Percentiles rank a stretch among this genome's conserved stretches.
Evolutionary conservation across 208 protist genomes (phyloP).

Genomic region (Strigomonas culicis): DNA sequence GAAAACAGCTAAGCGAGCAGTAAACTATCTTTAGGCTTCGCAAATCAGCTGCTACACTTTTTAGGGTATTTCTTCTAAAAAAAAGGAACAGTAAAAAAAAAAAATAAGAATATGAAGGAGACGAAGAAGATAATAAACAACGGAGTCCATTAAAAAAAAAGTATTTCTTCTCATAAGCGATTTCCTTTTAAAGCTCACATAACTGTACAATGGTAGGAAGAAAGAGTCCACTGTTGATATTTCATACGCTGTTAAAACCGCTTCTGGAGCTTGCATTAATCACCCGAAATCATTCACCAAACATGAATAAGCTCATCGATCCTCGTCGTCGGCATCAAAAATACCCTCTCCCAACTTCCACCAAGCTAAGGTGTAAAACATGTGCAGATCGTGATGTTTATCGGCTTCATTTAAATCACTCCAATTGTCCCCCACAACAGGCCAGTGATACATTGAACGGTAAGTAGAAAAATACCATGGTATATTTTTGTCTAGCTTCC

Average conservation of each 20-base stretch:
- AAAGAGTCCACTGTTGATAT: too few species aligned
- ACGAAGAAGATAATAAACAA: too few species aligned
- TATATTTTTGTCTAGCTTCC: conserved; percentile 88
- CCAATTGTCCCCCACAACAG: conserved; percentile 81
- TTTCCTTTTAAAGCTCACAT: too few species aligned
- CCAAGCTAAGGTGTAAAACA: conserved; percentile 90
- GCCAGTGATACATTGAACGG: conserved; percentile 90
- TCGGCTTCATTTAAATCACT: conserved; percentile 82
- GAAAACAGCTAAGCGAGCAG: not conserved
- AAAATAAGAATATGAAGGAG: not conserved
- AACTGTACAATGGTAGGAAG: too few species aligned
- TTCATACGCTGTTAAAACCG: too few species aligned
- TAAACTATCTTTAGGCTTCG: not conserved
- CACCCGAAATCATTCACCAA: too few species aligned
- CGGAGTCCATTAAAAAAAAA: too few species aligned
- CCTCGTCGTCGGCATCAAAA: conserved; percentile 80
- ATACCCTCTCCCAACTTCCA: conserved; percentile 89
- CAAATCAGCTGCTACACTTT: not conserved
- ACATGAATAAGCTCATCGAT: conserved; percentile 25
- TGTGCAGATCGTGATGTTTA: conserved; percentile 87
- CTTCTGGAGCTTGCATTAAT: too few species aligned
- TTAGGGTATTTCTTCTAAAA: not conserved
- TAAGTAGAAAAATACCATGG: conserved; percentile 92
- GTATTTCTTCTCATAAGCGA: too few species aligned
- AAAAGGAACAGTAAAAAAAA: conserved; percentile 10